phyloP scores from a whole-genome alignment of 1,284 basidiomycete species.

The Kwoniella shivajii region DNA sequence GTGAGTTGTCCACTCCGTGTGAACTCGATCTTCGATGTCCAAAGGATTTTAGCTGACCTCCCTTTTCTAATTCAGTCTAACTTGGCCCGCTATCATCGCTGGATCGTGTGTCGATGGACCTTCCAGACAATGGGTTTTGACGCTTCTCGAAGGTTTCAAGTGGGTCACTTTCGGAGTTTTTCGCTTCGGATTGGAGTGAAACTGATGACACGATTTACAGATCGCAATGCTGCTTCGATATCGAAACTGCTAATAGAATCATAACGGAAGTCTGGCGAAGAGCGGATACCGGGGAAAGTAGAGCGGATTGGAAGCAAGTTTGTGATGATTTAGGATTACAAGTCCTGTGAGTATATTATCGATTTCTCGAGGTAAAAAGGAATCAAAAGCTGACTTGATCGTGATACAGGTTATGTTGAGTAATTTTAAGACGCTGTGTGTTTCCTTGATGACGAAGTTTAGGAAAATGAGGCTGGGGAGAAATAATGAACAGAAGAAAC shows the following conservation, averaged over 20 bases:
- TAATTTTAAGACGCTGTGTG: no score
- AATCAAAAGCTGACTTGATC: no score
- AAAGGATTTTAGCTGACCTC: background rate
- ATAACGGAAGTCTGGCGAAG: conserved; percentile 56
- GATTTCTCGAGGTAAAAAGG: no score
- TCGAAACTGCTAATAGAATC: conserved; percentile 59
- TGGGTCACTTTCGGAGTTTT: conserved; percentile 28
- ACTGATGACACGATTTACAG: no score
- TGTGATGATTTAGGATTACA: conserved; percentile 47
- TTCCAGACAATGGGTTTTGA: conserved; percentile 54
- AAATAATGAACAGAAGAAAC: no score
- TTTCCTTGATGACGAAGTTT: no score
- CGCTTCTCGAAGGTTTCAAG: conserved; percentile 58
- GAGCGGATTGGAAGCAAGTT: conserved; percentile 50
- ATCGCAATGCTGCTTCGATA: conserved; percentile 58
- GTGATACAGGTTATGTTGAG: no score
- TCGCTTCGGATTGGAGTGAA: no score
- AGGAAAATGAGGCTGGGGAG: no score
- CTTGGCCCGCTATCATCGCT: conserved; percentile 58
- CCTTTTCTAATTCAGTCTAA: conserved; percentile 43
- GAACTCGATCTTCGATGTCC: background rate
- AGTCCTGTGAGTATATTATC: conserved; percentile 46
- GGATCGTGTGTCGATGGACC: conserved; percentile 55
- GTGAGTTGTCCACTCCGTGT: no score
- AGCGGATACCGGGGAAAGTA: conserved; percentile 33